A percentile compares a stretch with the other conserved stretches of the same genome.
These are phyloP conservation scores for Populus euphratica DNA, from an alignment of 345 rosid species.

Conservation along the genomic window DNA sequence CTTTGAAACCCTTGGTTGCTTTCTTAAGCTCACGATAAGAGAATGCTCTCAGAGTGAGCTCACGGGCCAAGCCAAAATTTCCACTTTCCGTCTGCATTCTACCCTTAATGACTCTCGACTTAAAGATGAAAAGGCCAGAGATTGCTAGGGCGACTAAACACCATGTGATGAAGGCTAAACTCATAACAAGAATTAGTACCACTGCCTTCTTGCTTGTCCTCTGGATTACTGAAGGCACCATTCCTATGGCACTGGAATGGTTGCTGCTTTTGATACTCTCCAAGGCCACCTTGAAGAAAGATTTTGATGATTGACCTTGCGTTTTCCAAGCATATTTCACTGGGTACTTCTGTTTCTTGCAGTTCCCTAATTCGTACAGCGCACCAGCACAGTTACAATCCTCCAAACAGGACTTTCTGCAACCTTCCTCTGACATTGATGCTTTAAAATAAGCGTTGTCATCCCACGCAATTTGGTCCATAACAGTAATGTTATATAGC, in stretches of 20 bases:
- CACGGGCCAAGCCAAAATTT: slow-evolving; percentile 3
- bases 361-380: neutral
- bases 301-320: neutral
- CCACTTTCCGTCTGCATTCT: slow-evolving; percentile 1
- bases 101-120: neutral
- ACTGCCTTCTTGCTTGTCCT: neutral
- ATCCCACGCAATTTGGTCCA: neutral
- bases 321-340: neutral
- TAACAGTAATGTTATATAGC: neutral
- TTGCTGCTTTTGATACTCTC: neutral
- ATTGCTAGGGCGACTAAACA: neutral
- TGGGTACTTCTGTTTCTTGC: slow-evolving; percentile 16
- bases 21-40: slow-evolving; percentile 5
- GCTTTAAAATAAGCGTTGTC: neutral
- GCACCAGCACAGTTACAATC: slow-evolving; percentile 31
- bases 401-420: slow-evolving; percentile 21
- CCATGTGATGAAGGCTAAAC: neutral
- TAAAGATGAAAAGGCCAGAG: neutral
- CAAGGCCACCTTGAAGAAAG: neutral
- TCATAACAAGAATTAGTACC: neutral
- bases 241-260: neutral
- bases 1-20: slow-evolving; percentile 9
- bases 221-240: neutral
- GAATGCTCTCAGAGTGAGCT: slow-evolving; percentile 2
- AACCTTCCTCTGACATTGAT: neutral